phyloP scores from a whole-genome alignment of 176 grass and related monocot species.

The barley (Hordeum vulgare) region MorexV3_pseudomolecules_assembly NC_058518.1:431408221-431408720 shows the following conservation, averaged over 20 bases:
- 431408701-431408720: constrained; percentile 57
- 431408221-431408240: not conserved
- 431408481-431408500: not conserved
- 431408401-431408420: constrained; percentile 40
- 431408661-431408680: constrained; percentile 46
- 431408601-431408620: not conserved
- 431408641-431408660: not conserved
- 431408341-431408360: constrained; percentile 69
- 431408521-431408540: not conserved
- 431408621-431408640: not conserved
- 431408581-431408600: not conserved
- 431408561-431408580: not conserved
- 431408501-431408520: not conserved
- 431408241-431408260: constrained; percentile 64
- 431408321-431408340: constrained; percentile 61
- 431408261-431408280: constrained; percentile 77
- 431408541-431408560: not conserved
- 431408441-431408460: not conserved
- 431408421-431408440: not conserved
- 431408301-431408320: constrained; percentile 65
- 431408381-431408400: constrained; percentile 80
- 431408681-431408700: constrained; percentile 62
- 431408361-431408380: constrained; percentile 77
- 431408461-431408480: not conserved
- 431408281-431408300: constrained; percentile 87